Percentiles rank a stretch among this genome's conserved stretches.
Conservation (phyloP, 306 rosid species). For the Ochetophila trinervis region DNA sequence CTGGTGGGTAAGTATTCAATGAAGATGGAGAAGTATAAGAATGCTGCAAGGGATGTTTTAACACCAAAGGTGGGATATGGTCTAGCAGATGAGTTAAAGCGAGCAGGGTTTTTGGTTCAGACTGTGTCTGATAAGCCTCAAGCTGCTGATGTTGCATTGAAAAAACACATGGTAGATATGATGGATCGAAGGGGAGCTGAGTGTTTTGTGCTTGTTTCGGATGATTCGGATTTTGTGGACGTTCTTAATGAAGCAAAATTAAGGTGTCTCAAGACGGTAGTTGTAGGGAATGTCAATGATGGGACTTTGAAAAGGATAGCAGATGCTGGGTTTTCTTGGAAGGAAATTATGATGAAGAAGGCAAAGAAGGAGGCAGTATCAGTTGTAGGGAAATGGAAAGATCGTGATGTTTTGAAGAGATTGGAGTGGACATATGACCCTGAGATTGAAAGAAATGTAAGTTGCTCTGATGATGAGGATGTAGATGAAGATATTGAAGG, state of each 20-base stretch:
- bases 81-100: constrained; percentile 59
- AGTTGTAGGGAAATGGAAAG: constrained; percentile 75
- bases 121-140: constrained; percentile 47
- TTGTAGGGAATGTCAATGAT: constrained; percentile 63
- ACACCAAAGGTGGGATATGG: constrained; percentile 59
- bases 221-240: constrained; percentile 59
- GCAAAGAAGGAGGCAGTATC: constrained; percentile 68
- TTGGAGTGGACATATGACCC: constrained; percentile 82
- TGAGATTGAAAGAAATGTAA: constrained; percentile 33
- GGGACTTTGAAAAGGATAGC: constrained; percentile 77
- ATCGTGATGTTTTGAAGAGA: constrained; percentile 62
- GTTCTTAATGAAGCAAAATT: constrained; percentile 71
- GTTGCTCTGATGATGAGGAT: constrained; percentile 27
- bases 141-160: constrained; percentile 49
- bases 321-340: constrained; percentile 70
- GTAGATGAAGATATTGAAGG: constrained; percentile 38
- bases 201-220: constrained; percentile 81
- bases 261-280: constrained; percentile 67
- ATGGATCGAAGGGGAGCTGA: constrained; percentile 61
- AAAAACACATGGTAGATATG: constrained; percentile 56
- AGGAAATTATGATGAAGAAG: constrained; percentile 72
- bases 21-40: constrained; percentile 86
- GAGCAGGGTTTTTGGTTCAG: constrained; percentile 70
- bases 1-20: constrained; percentile 73
- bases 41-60: constrained; percentile 51